phyloP scores from a whole-genome alignment of 202 grass and related monocot genomes.

The Zoysia matrella region DNA sequence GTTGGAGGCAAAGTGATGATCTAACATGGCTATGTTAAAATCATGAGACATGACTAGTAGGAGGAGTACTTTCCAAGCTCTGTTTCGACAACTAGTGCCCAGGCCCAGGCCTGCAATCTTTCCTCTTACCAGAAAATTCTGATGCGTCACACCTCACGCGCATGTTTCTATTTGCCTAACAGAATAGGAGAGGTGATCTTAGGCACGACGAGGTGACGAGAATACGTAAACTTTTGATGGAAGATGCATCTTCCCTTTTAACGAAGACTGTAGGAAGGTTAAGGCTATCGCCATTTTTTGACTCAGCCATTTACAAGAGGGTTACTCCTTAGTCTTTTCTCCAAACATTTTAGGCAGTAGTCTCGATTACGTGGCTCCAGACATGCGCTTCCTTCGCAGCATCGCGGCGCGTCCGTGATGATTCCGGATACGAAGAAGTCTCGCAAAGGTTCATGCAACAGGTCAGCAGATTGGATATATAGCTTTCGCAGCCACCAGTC shows the following conservation, averaged over 20 bases:
- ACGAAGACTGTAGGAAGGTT: background rate
- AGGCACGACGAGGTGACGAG: background rate
- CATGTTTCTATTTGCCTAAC: slow-evolving; percentile 33
- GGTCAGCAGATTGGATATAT: slow-evolving; percentile 8
- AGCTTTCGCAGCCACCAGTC: background rate
- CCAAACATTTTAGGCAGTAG: background rate
- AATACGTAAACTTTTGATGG: slow-evolving; percentile 19
- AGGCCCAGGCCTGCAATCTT: no score
- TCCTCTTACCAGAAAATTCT: background rate
- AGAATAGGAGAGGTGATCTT: background rate
- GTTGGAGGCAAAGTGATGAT: no score
- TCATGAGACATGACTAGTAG: no score
- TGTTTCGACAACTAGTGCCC: no score
- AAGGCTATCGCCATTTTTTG: background rate
- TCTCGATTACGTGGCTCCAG: slow-evolving; percentile 15
- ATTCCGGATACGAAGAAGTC: background rate
- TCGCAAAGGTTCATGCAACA: slow-evolving; percentile 1
- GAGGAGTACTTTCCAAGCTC: no score
- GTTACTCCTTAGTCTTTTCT: background rate
- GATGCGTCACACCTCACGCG: background rate
- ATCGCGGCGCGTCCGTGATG: background rate
- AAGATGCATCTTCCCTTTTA: background rate
- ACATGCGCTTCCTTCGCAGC: background rate
- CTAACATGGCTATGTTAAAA: no score
- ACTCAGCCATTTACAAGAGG: background rate